These are phyloP conservation scores for Candida dajiaensis DNA, from an alignment of 805 yeast genomes.

Conservation along the genomic window DNA sequence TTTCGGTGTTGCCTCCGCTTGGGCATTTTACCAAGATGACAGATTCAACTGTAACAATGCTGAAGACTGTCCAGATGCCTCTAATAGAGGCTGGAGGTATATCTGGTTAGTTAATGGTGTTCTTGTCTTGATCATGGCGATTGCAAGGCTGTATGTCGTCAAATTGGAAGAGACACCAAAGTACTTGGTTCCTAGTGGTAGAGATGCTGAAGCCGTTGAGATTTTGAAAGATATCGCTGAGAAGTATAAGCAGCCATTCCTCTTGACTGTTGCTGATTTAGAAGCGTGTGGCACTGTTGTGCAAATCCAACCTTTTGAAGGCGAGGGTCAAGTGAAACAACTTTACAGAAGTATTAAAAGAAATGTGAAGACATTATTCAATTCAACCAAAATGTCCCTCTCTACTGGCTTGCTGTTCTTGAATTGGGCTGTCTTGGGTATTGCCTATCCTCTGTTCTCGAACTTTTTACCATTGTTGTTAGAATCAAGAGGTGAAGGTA, in stretches of 20 bases:
- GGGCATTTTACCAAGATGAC: slow-evolving; percentile 40
- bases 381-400: slow-evolving; percentile 31
- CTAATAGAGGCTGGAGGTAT: slow-evolving; percentile 55
- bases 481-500: slow-evolving; percentile 38
- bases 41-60: slow-evolving; percentile 37
- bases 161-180: slow-evolving; percentile 47
- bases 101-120: slow-evolving; percentile 46
- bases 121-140: slow-evolving; percentile 39
- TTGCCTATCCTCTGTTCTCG: slow-evolving; percentile 46
- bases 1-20: slow-evolving; percentile 39
- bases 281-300: slow-evolving; percentile 37
- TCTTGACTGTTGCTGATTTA: slow-evolving; percentile 41
- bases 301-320: slow-evolving; percentile 18
- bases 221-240: slow-evolving; percentile 39
- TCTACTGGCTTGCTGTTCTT: slow-evolving; percentile 36
- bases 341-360: slow-evolving; percentile 23
- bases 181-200: slow-evolving; percentile 42
- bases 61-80: slow-evolving; percentile 33
- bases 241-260: slow-evolving; percentile 34
- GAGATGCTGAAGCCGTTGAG: slow-evolving; percentile 42
- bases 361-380: slow-evolving; percentile 39
- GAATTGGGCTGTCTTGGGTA: slow-evolving; percentile 49
- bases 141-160: slow-evolving; percentile 38
- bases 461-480: slow-evolving; percentile 46
- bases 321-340: slow-evolving; percentile 18